A percentile compares a stretch with the other conserved stretches of the same genome.
Conservation (phyloP, 768 basidiomycete genomes). For the Lactifluus volemus region DNA sequence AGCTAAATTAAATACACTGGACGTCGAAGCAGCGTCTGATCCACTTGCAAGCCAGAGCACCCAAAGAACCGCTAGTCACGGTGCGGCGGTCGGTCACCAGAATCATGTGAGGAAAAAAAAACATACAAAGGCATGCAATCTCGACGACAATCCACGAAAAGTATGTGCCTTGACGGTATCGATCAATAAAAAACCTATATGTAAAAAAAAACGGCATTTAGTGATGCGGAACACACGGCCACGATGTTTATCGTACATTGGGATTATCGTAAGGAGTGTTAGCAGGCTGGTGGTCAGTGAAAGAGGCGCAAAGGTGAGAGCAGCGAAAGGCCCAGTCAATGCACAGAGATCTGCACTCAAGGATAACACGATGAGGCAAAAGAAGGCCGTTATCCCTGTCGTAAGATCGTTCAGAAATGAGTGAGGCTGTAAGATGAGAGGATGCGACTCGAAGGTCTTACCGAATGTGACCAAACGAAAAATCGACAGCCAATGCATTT, state of each 20-base stretch:
- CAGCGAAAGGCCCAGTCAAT: constrained; percentile 4
- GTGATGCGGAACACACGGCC: neutral
- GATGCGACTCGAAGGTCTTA: neutral
- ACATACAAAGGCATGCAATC: constrained; percentile 31
- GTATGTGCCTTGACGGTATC: constrained; percentile 29
- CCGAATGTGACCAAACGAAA: neutral
- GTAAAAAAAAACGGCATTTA: neutral
- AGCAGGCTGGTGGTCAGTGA: constrained; percentile 25
- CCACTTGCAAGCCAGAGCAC: constrained; percentile 34
- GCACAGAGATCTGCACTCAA: constrained; percentile 25
- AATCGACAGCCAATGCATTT: neutral
- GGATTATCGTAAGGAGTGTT: constrained; percentile 25
- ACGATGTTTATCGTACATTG: constrained; percentile 21
- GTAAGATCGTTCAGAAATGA: neutral
- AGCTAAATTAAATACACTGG: neutral
- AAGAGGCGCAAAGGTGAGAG: constrained; percentile 23
- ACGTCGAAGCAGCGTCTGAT: constrained; percentile 22
- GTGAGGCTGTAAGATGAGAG: neutral
- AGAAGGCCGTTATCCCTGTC: constrained; percentile 15
- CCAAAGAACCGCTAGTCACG: constrained; percentile 26
- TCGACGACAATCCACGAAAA: constrained; percentile 34
- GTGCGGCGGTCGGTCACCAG: neutral
- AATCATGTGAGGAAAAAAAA: neutral
- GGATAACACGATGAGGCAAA: constrained; percentile 28
- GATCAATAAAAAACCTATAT: constrained; percentile 29